Evolutionary conservation across 208 protist genomes (phyloP), one percentile per base, ranked within the genome.

Genomic region (Crithidia sp.): DNA sequence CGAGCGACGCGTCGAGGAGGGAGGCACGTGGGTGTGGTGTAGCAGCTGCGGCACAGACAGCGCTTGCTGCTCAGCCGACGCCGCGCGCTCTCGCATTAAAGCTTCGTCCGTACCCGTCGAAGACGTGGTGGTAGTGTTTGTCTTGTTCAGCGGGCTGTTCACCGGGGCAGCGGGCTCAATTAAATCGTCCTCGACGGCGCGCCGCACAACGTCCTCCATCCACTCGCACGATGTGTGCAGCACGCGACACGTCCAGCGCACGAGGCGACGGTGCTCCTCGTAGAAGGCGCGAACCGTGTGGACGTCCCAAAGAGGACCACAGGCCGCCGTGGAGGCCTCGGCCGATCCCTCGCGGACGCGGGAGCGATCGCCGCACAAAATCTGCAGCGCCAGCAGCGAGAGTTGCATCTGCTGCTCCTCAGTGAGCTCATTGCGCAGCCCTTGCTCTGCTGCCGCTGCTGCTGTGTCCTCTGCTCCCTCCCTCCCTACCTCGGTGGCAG

Each of bases 281-380:
- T 82, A 77, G 58, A 84, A 82, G 57, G 9, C 10, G 16, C 62
- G 66, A 7, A 79, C 65, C 13, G 69, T 82, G 67, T 58, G 44
- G 12, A 36, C 43, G 41, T 87, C 79, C 83, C 78, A 87, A 6
- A 87, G 57, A 14, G 76, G 79, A 1, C 83, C 83, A 5, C 73
- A 78, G 14, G 66, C 53, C 6, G 83, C 74, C 13, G 52, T 72
- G 17, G 70, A 68, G 5, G 72, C 70, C 53, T 87, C 75, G 0
- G 71, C 45, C 12, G 78, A 67, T 12, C 77, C 82, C 58, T 79
- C 82, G 16, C 77, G 82, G 16, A 61, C 67, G 19, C 64, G 56
- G 2, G 71, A 69, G 3, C 71, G 76, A 17, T 77, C 72, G 10
- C 83, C 83, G 39, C 83, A 80, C 6, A 84, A 63, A 0, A 82